Percentiles rank a stretch among this genome's conserved stretches.
Evolutionary conservation across 768 basidiomycete genomes (phyloP).

Genomic region (Lactarius evosmus): DNA sequence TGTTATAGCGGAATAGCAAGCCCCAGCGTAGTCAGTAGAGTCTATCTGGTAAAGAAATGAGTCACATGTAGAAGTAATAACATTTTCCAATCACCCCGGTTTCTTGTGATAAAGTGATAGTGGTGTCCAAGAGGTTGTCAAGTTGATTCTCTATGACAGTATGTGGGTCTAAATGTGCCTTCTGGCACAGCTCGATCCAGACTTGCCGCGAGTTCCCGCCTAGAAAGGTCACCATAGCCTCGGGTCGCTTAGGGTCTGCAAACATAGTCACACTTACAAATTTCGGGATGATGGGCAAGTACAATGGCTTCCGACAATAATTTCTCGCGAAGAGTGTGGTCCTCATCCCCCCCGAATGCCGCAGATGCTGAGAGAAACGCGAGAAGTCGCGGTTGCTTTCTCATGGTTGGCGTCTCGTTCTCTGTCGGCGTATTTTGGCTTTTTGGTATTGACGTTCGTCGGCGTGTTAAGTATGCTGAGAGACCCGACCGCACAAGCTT

Average conservation of each 20-base stretch:
- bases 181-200: constrained; percentile 84
- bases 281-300: constrained; percentile 67
- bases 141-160: constrained; percentile 51
- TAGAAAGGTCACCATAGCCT: constrained; percentile 25
- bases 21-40: constrained; percentile 39
- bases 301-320: constrained; percentile 56
- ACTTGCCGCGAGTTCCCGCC: constrained; percentile 50
- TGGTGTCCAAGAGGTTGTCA: constrained; percentile 42
- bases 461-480: constrained; percentile 43
- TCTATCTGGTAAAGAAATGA: constrained; percentile 7
- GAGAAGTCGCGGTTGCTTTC: constrained; percentile 52
- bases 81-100: constrained; percentile 34
- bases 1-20: constrained; percentile 68
- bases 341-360: constrained; percentile 45
- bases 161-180: constrained; percentile 62
- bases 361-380: constrained; percentile 52
- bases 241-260: not conserved
- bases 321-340: constrained; percentile 41
- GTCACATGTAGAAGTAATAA: constrained; percentile 20
- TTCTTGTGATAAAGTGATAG: constrained; percentile 18
- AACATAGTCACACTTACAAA: constrained; percentile 45
- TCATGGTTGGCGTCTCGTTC: constrained; percentile 42
- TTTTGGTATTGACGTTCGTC: constrained; percentile 33
- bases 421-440: constrained; percentile 33
- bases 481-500: constrained; percentile 61